phyloP scores from a whole-genome alignment of 768 basidiomycete species.

The Termitomyces sp. region DNA sequence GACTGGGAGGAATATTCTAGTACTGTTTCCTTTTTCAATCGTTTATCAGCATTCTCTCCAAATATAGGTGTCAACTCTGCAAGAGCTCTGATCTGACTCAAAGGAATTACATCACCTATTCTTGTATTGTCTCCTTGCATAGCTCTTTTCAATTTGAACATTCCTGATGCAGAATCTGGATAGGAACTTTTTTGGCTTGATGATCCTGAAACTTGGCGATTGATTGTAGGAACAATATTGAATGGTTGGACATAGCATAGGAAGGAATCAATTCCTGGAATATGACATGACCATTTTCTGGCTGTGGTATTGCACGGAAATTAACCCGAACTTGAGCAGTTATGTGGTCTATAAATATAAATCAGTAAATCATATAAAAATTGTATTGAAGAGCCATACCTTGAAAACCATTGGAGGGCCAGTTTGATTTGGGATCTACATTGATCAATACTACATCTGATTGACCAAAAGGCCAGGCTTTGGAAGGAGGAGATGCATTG shows the following conservation, averaged over 20 bases:
- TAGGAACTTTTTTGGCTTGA: neutral
- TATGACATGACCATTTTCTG: no score
- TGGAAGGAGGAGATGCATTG: constrained; percentile 5
- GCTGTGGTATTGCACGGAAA: neutral
- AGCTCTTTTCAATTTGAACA: neutral
- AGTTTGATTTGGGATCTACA: neutral
- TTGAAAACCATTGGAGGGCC: constrained; percentile 9
- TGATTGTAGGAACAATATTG: constrained; percentile 3
- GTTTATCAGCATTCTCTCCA: constrained; percentile 11
- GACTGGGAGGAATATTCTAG: constrained; percentile 6
- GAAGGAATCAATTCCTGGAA: no score
- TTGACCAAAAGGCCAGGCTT: constrained; percentile 2
- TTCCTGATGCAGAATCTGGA: constrained; percentile 1
- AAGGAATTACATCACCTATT: constrained; percentile 9
- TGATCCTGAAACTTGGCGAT: neutral
- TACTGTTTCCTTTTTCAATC: constrained; percentile 4
- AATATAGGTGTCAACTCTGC: constrained; percentile 11
- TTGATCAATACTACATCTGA: constrained; percentile 10
- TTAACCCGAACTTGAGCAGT: constrained; percentile 11
- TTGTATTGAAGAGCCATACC: neutral
- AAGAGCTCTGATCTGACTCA: constrained; percentile 4
- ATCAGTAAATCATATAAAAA: neutral
- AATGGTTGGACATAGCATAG: constrained; percentile 14
- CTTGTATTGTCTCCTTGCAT: no score
- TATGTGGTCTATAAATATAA: constrained; percentile 4